Percentiles rank a stretch among this genome's conserved stretches.
These are phyloP conservation scores for Fragaria nilgerrensis DNA, from an alignment of 306 rosid species.

Conservation along the genomic window DNA sequence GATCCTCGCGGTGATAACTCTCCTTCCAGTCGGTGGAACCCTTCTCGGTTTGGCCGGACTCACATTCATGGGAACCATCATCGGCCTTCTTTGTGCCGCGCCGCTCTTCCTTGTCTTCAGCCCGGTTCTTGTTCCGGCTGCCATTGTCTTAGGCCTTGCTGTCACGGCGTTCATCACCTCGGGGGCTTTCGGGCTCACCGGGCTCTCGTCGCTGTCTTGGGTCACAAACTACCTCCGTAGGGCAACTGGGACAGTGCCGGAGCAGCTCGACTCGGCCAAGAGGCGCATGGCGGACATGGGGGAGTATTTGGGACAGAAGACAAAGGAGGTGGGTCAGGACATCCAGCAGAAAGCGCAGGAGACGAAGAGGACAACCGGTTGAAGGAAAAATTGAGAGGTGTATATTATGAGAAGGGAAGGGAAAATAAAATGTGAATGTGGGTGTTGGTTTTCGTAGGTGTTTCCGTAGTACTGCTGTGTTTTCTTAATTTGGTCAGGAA, in stretches of 20 bases:
- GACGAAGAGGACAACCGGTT: slow-evolving; percentile 48
- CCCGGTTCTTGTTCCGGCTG: slow-evolving; percentile 74
- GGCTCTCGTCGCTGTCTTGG: slow-evolving; percentile 66
- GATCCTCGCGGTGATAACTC: slow-evolving; percentile 34
- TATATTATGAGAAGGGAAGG: not conserved
- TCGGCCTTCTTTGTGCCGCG: slow-evolving; percentile 42
- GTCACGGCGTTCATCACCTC: slow-evolving; percentile 50
- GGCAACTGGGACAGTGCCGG: slow-evolving; percentile 35
- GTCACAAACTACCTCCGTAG: slow-evolving; percentile 35
- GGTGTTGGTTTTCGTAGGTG: not conserved
- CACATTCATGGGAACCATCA: slow-evolving; percentile 46
- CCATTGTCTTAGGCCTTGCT: slow-evolving; percentile 39
- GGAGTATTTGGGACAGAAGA: slow-evolving; percentile 66
- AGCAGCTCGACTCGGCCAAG: slow-evolving; percentile 48
- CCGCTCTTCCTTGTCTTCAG: slow-evolving; percentile 76
- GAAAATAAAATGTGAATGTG: slow-evolving; percentile 12
- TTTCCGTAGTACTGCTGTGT: not conserved
- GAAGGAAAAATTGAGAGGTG: not conserved
- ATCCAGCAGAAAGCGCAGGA: slow-evolving; percentile 62
- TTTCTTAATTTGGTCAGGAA: slow-evolving; percentile 3
- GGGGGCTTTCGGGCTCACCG: slow-evolving; percentile 57
- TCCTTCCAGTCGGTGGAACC: slow-evolving; percentile 54
- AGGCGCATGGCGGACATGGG: slow-evolving; percentile 53
- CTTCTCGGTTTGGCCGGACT: slow-evolving; percentile 51
- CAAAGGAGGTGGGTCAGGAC: slow-evolving; percentile 76